Percentiles rank a stretch among this genome's conserved stretches.
phyloP scores from a whole-genome alignment of 192 early-diverging fungal species.

The Mortierella claussenii region DNA sequence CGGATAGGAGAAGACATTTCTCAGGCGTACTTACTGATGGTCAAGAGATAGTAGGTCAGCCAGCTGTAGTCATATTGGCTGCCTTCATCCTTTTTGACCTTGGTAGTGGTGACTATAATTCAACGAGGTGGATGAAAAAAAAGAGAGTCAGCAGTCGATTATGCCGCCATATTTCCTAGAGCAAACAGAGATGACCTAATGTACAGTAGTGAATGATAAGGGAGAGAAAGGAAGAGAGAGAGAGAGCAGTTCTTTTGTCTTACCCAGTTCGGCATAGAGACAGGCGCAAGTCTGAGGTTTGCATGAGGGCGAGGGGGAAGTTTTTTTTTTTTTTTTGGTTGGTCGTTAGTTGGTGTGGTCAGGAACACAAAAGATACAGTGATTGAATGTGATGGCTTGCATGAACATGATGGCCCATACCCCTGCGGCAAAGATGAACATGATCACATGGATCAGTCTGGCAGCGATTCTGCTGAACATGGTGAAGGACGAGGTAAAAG shows the following conservation, averaged over 20 bases:
- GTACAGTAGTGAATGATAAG: too few relatives aligned
- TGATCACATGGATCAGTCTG: conserved; percentile 21
- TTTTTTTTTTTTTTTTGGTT: too few relatives aligned
- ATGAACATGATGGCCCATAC: too few relatives aligned
- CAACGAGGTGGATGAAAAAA: neutral
- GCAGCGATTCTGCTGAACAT: conserved; percentile 29
- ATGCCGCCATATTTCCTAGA: too few relatives aligned
- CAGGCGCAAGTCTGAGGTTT: conserved; percentile 42
- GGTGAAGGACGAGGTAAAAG: neutral
- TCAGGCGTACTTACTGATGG: conserved; percentile 43
- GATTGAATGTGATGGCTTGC: neutral
- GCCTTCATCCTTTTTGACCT: conserved; percentile 15
- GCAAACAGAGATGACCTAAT: too few relatives aligned
- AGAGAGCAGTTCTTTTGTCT: neutral
- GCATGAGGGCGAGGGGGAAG: too few relatives aligned
- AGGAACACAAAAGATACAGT: neutral
- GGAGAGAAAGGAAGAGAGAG: neutral
- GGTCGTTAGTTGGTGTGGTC: neutral
- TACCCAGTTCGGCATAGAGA: conserved; percentile 32
- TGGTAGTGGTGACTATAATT: conserved; percentile 19
- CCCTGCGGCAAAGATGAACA: conserved; percentile 37
- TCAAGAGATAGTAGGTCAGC: conserved; percentile 42
- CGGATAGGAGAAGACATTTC: too few relatives aligned
- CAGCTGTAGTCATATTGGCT: conserved; percentile 21
- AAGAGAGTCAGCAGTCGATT: too few relatives aligned